Conservation (phyloP, 495 filamentous ascomycete genomes). For the Podospora tetraspora region DNA sequence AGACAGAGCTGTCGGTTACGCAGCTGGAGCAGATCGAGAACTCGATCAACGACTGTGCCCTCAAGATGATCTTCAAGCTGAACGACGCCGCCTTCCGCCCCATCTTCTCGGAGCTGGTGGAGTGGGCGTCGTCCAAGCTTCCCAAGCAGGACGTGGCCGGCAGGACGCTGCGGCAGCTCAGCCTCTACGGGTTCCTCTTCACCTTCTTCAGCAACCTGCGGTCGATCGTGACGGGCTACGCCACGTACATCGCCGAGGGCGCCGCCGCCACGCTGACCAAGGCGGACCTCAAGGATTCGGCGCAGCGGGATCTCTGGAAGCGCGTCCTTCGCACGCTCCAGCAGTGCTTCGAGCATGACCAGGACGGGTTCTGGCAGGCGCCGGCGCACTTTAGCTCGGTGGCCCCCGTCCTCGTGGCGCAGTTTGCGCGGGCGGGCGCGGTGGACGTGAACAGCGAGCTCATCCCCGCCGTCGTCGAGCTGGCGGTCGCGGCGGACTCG, state of each 20-base stretch:
- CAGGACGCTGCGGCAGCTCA: conserved; percentile 51
- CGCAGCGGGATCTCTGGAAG: conserved; percentile 54
- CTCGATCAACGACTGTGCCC: conserved; percentile 56
- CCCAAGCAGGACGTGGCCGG: conserved; percentile 56
- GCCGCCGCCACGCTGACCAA: conserved; percentile 57
- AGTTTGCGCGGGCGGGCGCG: conserved; percentile 55
- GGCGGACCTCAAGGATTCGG: conserved; percentile 44
- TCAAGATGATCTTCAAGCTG: conserved; percentile 92
- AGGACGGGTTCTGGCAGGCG: conserved; percentile 80
- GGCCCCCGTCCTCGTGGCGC: conserved; percentile 59
- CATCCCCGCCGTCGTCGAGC: conserved; percentile 60
- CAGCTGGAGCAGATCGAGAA: conserved; percentile 53
- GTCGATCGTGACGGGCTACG: conserved; percentile 89
- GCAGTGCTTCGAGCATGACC: conserved; percentile 74
- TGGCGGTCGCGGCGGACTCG: conserved; percentile 73
- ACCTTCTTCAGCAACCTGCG: conserved; percentile 79
- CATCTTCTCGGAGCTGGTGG: conserved; percentile 73
- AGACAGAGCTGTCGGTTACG: conserved; percentile 12
- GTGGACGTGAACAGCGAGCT: conserved; percentile 37
- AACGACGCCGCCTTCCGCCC: conserved; percentile 97
- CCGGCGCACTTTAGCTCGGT: conserved; percentile 76
- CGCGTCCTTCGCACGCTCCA: conserved; percentile 61
- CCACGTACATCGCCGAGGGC: conserved; percentile 74
- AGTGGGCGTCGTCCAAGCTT: conserved; percentile 61
- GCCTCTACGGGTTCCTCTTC: conserved; percentile 73